Evolutionary conservation across 2,329 filamentous ascomycete species (phyloP).

Genomic region (Alternaria infectoria): DNA sequence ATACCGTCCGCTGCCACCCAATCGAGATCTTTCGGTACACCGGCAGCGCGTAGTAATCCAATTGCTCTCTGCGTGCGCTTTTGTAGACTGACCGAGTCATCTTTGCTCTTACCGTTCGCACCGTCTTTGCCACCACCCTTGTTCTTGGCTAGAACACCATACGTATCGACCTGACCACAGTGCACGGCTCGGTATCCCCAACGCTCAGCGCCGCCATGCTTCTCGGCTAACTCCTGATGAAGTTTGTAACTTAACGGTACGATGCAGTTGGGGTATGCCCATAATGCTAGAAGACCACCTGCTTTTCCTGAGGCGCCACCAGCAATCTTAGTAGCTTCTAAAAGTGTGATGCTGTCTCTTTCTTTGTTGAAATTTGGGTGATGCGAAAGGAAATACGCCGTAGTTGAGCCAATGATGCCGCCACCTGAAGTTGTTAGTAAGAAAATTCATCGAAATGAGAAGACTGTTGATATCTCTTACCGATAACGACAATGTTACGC

Average conservation of each 20-base stretch:
- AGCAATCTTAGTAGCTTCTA: conserved; percentile 86
- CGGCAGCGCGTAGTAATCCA: conserved; percentile 60
- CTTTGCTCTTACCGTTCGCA: conserved; percentile 40
- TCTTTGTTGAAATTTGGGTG: conserved; percentile 80
- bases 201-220: conserved; percentile 75
- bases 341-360: conserved; percentile 78
- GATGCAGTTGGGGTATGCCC: conserved; percentile 86
- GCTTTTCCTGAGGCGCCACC: conserved; percentile 95
- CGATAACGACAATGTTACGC: conserved; percentile 47
- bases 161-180: conserved; percentile 70
- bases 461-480: conserved; percentile 16
- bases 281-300: conserved; percentile 85
- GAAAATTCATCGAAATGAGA: neutral
- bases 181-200: conserved; percentile 88
- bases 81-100: conserved; percentile 58
- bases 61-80: conserved; percentile 61
- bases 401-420: conserved; percentile 90
- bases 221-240: conserved; percentile 81
- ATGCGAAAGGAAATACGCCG: conserved; percentile 87
- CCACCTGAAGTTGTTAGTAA: conserved; percentile 64
- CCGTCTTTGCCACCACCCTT: conserved; percentile 25
- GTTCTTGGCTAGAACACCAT: conserved; percentile 48
- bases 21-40: conserved; percentile 78
- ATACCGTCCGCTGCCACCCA: conserved; percentile 78
- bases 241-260: conserved; percentile 86